phyloP scores from a whole-genome alignment of 345 rosid genomes.

The Tarenaya hassleriana region DNA sequence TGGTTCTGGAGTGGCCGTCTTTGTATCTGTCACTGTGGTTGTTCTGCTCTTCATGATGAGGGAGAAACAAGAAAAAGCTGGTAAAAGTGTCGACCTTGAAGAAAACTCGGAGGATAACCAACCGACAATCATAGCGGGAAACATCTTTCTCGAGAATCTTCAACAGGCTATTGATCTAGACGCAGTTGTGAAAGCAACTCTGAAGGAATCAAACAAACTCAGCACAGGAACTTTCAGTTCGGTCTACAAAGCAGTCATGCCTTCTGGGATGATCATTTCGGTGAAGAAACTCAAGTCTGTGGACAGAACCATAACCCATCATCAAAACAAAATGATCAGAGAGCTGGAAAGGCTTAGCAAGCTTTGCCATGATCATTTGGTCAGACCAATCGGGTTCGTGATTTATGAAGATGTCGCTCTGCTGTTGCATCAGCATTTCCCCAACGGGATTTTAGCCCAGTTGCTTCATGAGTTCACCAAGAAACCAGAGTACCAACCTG shows the following conservation, averaged over 20 bases:
- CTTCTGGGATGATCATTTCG: conserved; percentile 76
- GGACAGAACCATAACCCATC: conserved; percentile 63
- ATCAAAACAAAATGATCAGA: conserved; percentile 72
- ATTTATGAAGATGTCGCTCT: conserved; percentile 92
- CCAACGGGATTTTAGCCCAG: conserved; percentile 77
- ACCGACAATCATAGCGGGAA: conserved; percentile 69
- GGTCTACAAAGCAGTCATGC: conserved; percentile 86
- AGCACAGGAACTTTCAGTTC: conserved; percentile 85
- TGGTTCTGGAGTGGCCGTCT: conserved; percentile 89
- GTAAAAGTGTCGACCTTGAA: conserved; percentile 40
- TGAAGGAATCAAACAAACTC: conserved; percentile 79
- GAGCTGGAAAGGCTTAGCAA: conserved; percentile 75
- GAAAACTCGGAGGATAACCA: conserved; percentile 53
- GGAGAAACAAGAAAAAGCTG: conserved; percentile 86
- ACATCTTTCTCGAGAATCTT: conserved; percentile 77
- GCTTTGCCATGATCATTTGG: conserved; percentile 89
- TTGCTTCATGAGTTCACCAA: conserved; percentile 70
- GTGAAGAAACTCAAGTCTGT: conserved; percentile 62
- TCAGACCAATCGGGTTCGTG: conserved; percentile 74
- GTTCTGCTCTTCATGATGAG: conserved; percentile 91
- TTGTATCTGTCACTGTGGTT: conserved; percentile 71
- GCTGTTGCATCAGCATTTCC: conserved; percentile 69
- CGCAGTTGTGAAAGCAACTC: conserved; percentile 69
- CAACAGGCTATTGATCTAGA: conserved; percentile 89
- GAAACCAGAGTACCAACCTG: conserved; percentile 61